Percentiles rank a stretch among this genome's conserved stretches.
These are phyloP conservation scores for Prinsepia uniflora DNA, from an alignment of 306 rosid species.

Conservation along the genomic window DNA sequence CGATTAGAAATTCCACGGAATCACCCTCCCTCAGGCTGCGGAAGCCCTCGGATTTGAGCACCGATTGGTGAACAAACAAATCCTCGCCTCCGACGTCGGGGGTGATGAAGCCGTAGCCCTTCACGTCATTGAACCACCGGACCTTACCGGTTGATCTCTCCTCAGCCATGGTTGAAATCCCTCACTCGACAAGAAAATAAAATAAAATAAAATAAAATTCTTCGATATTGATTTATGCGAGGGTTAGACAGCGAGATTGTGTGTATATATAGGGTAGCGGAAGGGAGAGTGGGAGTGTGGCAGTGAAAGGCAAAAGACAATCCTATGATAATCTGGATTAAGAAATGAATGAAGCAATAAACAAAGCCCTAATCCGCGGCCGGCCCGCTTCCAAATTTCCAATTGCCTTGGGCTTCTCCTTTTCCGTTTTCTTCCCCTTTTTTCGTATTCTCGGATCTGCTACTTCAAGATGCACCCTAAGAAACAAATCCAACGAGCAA, in stretches of 20 bases:
- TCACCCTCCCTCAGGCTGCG: slow-evolving; percentile 67
- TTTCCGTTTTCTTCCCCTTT: not conserved
- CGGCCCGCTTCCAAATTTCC: not conserved
- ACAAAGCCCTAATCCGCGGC: not conserved
- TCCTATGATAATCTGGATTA: not conserved
- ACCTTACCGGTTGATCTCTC: slow-evolving; percentile 74
- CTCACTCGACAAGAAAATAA: not conserved
- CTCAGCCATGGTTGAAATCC: slow-evolving; percentile 52
- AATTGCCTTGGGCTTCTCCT: not conserved
- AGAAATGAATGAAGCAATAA: not conserved
- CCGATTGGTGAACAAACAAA: slow-evolving; percentile 81
- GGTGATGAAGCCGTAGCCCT: slow-evolving; percentile 83
- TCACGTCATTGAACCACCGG: slow-evolving; percentile 68
- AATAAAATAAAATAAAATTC: not conserved
- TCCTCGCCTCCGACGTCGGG: slow-evolving; percentile 77
- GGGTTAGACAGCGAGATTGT: slow-evolving; percentile 3
- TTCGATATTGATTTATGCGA: slow-evolving; percentile 1
- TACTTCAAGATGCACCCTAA: not conserved
- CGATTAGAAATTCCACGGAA: slow-evolving; percentile 61
- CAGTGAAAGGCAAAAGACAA: not conserved
- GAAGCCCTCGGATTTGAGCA: slow-evolving; percentile 80
- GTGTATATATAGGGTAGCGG: slow-evolving; percentile 1
- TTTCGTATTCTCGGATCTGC: not conserved
- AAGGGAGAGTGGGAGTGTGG: slow-evolving; percentile 2
- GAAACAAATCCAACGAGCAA: not conserved